Evolutionary conservation across 2,329 filamentous ascomycete genomes (phyloP), one percentile per base, ranked within the genome.

Genomic region (Colletotrichum trifolii): DNA sequence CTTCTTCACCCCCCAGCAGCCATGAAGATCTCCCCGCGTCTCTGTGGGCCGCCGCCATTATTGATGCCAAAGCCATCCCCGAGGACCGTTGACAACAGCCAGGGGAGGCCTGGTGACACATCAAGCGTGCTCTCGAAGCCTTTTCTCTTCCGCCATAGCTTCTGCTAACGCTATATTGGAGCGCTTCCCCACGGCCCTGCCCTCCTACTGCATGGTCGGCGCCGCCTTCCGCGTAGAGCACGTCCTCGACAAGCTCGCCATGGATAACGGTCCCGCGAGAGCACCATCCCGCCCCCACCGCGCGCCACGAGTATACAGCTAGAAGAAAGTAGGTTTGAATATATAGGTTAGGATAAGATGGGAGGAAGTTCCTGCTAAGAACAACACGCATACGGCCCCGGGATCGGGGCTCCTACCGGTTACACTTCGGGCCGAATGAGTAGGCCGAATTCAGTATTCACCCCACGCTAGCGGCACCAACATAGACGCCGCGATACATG

Each of bases 61-160:
- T 74, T 56, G 71, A 73, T 36, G 72, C 73, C 57, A 64, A 76
- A 38, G 62, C 73, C 5, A 42, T 53, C 33, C 66, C 67, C 13
- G 65, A 69, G 47, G 70, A 70, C 33, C 73, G 68, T 66, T 73
- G 70, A 55, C 46, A 33, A 33, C 56, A 54, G 54, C 40, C 47
- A 12, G 68, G 68, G 53, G 66, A 71, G 53, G 53, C 69, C 33
- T 70, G 69, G 65, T 55, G 64, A 60, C 68, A 50, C 34, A 74
- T 75, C 69, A 79, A 79, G 72, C 80, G 79, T 67, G 79, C 76
- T n/a, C 73, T 74, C 66, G 71, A 75, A 4, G 72, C 74, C 60
- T 72, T 78, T 67, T 50, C 70, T 69, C 70, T 11, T 70, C 75
- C 57, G 62, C 78, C 66, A 50, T 71, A 25, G 69, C 69, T 25